Base-by-base conservation (phyloP, 1,284 basidiomycete genomes). In the Hymenochaete sp. region DNA sequence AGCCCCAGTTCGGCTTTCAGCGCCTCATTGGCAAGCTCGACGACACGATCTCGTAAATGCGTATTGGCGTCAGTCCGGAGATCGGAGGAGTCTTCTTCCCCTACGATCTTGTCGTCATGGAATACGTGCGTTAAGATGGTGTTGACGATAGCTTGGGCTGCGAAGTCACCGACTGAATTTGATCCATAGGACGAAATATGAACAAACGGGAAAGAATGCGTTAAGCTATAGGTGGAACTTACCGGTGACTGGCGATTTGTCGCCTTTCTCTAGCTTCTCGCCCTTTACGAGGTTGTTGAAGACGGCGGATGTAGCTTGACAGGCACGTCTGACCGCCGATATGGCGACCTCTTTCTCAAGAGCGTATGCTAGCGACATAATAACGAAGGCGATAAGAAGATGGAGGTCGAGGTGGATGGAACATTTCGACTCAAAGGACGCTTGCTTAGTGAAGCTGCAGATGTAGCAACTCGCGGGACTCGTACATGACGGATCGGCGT, bases 231-330 rank as follows among this genome's bases (percentile, higher is more conserved):
- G n/a, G n/a, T n/a, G n/a, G n/a, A 31, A 33, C 47, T 19, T 26
- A 89, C 91, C 89, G 10, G 95, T 98, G 2, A 98, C 95, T 3
- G 95, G 95, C 27, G 88, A 92, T 65, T 93, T 93, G 71, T 98
- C 96, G 44, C 77, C 81, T 63, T 98, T 98, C 37, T 82, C 84
- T 38, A 96, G 68, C 0, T 87, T 91, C 62, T 97, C 93, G 56
- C 80, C 77, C 55, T 81, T 83, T 53, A 93, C 83, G 45, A 98
- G 76, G 46, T 80, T 82, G 58, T 87, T 82, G 67, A 98, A 97
- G 11, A 98, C 90, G 5, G 82, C 78, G 13, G 82, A 78, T 0
- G 96, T 92, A 44, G 92, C 73, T 22, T 74, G 67, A 59, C 88
- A 95, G 7, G 93, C 95, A 35, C 93, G 70, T 19, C 88, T 75